Evolutionary conservation across 139 green algal species (phyloP).

Genomic region (Picochlorum sp.): DNA sequence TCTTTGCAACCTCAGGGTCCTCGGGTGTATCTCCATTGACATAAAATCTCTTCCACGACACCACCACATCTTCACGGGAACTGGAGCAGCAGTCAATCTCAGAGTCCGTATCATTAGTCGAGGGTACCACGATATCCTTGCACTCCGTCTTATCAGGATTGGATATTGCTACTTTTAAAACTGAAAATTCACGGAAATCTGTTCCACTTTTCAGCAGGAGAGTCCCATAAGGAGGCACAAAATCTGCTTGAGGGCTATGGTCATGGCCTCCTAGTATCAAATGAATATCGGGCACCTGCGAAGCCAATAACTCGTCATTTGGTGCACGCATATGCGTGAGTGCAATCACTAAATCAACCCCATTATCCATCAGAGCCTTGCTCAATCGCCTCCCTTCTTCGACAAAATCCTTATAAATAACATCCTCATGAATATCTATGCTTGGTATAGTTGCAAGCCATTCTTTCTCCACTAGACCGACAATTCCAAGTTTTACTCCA

Average conservation of each 20-base stretch:
- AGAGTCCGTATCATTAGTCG: neutral
- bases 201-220: constrained; percentile 61
- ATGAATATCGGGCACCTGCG: constrained; percentile 47
- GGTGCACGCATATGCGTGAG: constrained; percentile 70
- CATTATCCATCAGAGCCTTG: constrained; percentile 22
- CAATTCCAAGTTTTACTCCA: constrained; percentile 42
- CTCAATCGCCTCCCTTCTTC: constrained; percentile 32
- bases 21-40: constrained; percentile 28
- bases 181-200: constrained; percentile 33
- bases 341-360: constrained; percentile 57
- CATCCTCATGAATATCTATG: constrained; percentile 27
- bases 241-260: constrained; percentile 39
- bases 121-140: neutral
- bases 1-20: constrained; percentile 22
- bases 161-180: neutral
- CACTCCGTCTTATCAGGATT: neutral
- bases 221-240: constrained; percentile 35
- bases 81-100: neutral
- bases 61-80: neutral
- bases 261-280: constrained; percentile 68
- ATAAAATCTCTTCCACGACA: constrained; percentile 21
- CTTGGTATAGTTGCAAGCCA: constrained; percentile 48
- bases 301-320: constrained; percentile 50
- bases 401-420: constrained; percentile 58
- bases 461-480: constrained; percentile 64